These are phyloP conservation scores for Alternaria viburni DNA, from an alignment of 2,329 filamentous ascomycete species.

Conservation along the genomic window DNA sequence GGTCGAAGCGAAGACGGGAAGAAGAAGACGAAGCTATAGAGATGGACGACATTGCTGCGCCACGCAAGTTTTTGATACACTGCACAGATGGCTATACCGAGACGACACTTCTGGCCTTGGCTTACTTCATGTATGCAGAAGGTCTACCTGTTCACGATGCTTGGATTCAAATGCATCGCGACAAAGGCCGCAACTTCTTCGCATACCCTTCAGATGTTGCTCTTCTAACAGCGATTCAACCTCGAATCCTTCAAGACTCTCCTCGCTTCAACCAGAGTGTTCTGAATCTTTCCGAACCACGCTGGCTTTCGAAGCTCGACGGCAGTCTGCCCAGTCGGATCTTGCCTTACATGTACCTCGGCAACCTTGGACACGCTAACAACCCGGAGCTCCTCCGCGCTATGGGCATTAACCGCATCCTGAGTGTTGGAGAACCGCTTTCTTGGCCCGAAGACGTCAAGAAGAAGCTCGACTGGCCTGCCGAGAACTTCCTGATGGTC, in stretches of 20 bases:
- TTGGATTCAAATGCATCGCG: conserved; percentile 83
- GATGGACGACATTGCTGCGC: conserved; percentile 55
- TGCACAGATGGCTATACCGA: conserved; percentile 97
- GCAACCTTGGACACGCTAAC: conserved; percentile 91
- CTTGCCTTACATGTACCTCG: conserved; percentile 93
- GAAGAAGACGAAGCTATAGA: conserved; percentile 62
- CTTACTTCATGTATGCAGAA: conserved; percentile 93
- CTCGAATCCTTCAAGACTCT: conserved; percentile 75
- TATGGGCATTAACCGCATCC: conserved; percentile 83
- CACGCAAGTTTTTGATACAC: conserved; percentile 81
- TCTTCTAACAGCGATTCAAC: conserved; percentile 77
- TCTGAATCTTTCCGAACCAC: conserved; percentile 68
- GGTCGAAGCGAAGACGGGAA: conserved; percentile 53
- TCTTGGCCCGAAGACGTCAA: conserved; percentile 75
- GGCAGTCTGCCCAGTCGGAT: conserved; percentile 90
- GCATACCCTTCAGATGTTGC: conserved; percentile 91
- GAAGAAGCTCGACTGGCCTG: conserved; percentile 69
- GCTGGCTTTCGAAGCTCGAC: conserved; percentile 83
- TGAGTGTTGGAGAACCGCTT: conserved; percentile 90
- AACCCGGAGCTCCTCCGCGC: conserved; percentile 82
- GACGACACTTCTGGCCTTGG: conserved; percentile 83
- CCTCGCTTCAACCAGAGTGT: conserved; percentile 61
- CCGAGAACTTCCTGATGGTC: conserved; percentile 79
- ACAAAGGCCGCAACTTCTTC: conserved; percentile 89
- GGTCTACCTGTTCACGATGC: conserved; percentile 80